phyloP scores from a whole-genome alignment of 495 filamentous ascomycete species.

The Lentithecium fluviatile region DNA sequence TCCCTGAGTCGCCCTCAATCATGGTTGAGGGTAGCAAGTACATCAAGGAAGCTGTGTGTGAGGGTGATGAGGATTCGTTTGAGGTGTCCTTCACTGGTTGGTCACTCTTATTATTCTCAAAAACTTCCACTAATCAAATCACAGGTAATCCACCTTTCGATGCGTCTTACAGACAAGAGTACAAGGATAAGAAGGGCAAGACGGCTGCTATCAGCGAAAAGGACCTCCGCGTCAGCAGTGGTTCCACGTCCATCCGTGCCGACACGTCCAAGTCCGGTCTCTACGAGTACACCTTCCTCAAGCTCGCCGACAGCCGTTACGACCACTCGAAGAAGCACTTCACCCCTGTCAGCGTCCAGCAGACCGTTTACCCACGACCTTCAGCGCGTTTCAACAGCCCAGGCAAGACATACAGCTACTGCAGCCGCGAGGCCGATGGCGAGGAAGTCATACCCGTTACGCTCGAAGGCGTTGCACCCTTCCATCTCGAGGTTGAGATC shows the following conservation, averaged over 20 bases:
- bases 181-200: constrained; percentile 59
- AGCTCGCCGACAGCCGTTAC: constrained; percentile 80
- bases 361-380: constrained; percentile 78
- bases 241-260: constrained; percentile 71
- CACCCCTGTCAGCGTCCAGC: constrained; percentile 66
- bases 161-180: constrained; percentile 75
- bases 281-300: constrained; percentile 82
- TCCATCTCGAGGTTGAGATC: constrained; percentile 84
- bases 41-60: constrained; percentile 78
- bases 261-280: constrained; percentile 78
- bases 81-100: constrained; percentile 76
- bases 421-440: constrained; percentile 73
- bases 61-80: constrained; percentile 86
- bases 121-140: constrained; percentile 4
- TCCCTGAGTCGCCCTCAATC: constrained; percentile 60
- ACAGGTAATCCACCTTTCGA: constrained; percentile 75
- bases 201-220: constrained; percentile 54
- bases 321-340: constrained; percentile 63
- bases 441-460: constrained; percentile 84
- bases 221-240: constrained; percentile 67
- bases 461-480: constrained; percentile 80
- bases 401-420: constrained; percentile 94
- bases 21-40: constrained; percentile 50
- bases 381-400: constrained; percentile 76
- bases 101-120: constrained; percentile 12